A percentile compares a stretch with the other conserved stretches of the same genome.
Evolutionary conservation across 1,139 yeast species (phyloP).

Genomic region (Yamadazyma friedrichii): DNA sequence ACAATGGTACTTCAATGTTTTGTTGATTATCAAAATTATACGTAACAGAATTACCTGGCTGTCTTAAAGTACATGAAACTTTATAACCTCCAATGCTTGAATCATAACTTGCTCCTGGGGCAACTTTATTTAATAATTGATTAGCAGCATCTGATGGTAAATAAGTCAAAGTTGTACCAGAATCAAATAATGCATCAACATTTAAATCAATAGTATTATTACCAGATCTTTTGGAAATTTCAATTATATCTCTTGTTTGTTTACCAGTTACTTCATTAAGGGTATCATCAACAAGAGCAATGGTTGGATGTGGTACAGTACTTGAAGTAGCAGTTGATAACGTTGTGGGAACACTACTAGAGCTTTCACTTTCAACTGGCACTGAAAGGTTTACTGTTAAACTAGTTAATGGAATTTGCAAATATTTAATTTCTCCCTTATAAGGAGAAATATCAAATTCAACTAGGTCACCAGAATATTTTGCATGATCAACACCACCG

Average conservation of each 20-base stretch:
- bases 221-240: constrained; percentile 9
- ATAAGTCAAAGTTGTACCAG: constrained; percentile 39
- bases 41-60: constrained; percentile 21
- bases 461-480: constrained; percentile 44
- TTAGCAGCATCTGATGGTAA: constrained; percentile 22
- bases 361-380: constrained; percentile 6
- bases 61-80: constrained; percentile 30
- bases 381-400: constrained; percentile 13
- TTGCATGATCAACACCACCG: constrained; percentile 59
- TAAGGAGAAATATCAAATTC: constrained; percentile 18
- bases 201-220: constrained; percentile 9
- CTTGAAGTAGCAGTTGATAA: constrained; percentile 3
- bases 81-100: constrained; percentile 19
- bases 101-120: constrained; percentile 17
- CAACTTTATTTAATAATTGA: constrained; percentile 17
- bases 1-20: constrained; percentile 35
- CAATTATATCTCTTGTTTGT: not conserved
- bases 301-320: constrained; percentile 15
- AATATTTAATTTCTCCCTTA: constrained; percentile 18
- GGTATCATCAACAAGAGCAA: constrained; percentile 14
- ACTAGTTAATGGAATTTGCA: constrained; percentile 23
- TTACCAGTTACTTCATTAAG: constrained; percentile 2
- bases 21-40: constrained; percentile 25
- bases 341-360: constrained; percentile 6
- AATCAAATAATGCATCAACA: constrained; percentile 31